Percentiles rank a stretch among this genome's conserved stretches.
Conservation (phyloP, 2,329 filamentous ascomycete species). For the Sclerotinia glacialis region DNA sequence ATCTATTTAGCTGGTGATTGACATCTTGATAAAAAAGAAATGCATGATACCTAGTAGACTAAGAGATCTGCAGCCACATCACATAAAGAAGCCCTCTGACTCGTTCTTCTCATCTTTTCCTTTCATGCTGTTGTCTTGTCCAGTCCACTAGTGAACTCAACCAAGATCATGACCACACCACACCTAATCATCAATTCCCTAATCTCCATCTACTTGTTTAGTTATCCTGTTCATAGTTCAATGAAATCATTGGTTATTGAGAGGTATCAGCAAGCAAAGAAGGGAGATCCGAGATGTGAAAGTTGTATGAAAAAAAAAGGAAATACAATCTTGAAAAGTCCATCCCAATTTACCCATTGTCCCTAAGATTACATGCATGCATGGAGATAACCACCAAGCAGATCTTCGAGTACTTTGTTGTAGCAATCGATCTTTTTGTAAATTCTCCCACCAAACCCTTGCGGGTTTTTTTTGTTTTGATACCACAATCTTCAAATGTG, state of each 20-base stretch:
- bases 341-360: slow-evolving; percentile 7
- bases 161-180: not conserved
- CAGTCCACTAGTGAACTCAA: not conserved
- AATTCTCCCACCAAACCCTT: not conserved
- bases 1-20: not conserved
- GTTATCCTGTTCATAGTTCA: not conserved
- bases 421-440: slow-evolving; percentile 11
- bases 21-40: not conserved
- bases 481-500: slow-evolving; percentile 4
- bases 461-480: slow-evolving; percentile 9
- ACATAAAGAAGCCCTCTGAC: not conserved
- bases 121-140: not conserved
- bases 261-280: not conserved
- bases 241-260: not conserved
- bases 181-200: not conserved
- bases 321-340: slow-evolving; percentile 14
- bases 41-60: not conserved
- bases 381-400: slow-evolving; percentile 7
- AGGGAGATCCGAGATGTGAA: not conserved
- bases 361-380: slow-evolving; percentile 18
- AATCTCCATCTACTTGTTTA: not conserved
- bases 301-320: slow-evolving; percentile 4
- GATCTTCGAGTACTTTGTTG: not conserved
- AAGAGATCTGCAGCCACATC: not conserved
- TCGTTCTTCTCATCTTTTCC: not conserved